phyloP scores from a whole-genome alignment of 371 early-diverging fungal species.

The Circinella umbellata region DNA sequence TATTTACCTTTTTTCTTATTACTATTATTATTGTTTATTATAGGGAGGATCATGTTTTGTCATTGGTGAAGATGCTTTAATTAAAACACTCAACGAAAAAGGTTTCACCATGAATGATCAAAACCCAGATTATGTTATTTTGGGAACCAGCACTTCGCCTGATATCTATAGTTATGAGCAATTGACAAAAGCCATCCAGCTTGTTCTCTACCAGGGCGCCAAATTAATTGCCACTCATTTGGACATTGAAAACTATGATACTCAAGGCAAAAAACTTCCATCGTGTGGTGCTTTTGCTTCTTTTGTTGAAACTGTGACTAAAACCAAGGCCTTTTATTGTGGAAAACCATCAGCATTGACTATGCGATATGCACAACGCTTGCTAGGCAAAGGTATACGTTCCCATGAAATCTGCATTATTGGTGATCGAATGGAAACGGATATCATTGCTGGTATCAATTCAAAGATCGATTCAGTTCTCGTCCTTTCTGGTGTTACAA shows the following conservation, averaged over 20 bases:
- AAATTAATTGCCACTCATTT: slow-evolving; percentile 72
- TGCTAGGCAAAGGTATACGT: slow-evolving; percentile 53
- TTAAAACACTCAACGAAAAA: slow-evolving; percentile 65
- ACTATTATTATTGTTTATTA: background rate
- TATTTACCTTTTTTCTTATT: background rate
- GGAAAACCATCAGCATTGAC: slow-evolving; percentile 70
- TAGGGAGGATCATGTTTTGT: slow-evolving; percentile 64
- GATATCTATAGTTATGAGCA: slow-evolving; percentile 60
- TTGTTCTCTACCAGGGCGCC: slow-evolving; percentile 55
- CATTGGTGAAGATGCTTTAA: slow-evolving; percentile 69
- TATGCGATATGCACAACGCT: slow-evolving; percentile 68
- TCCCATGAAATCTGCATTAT: slow-evolving; percentile 65
- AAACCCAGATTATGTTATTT: slow-evolving; percentile 69
- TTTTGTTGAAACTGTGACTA: slow-evolving; percentile 61
- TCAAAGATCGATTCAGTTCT: slow-evolving; percentile 68
- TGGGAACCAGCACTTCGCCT: slow-evolving; percentile 59
- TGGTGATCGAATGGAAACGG: slow-evolving; percentile 77
- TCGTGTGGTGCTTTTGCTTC: slow-evolving; percentile 67
- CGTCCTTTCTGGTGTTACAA: slow-evolving; percentile 66
- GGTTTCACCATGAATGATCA: slow-evolving; percentile 70
- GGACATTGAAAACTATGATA: slow-evolving; percentile 62
- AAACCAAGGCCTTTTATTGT: slow-evolving; percentile 69
- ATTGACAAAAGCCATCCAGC: slow-evolving; percentile 61
- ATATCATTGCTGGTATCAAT: slow-evolving; percentile 60
- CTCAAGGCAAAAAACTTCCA: slow-evolving; percentile 57